A percentile compares a stretch with the other conserved stretches of the same genome.
Conservation (phyloP, 495 filamentous ascomycete genomes). For the Talaromyces liani region DNA sequence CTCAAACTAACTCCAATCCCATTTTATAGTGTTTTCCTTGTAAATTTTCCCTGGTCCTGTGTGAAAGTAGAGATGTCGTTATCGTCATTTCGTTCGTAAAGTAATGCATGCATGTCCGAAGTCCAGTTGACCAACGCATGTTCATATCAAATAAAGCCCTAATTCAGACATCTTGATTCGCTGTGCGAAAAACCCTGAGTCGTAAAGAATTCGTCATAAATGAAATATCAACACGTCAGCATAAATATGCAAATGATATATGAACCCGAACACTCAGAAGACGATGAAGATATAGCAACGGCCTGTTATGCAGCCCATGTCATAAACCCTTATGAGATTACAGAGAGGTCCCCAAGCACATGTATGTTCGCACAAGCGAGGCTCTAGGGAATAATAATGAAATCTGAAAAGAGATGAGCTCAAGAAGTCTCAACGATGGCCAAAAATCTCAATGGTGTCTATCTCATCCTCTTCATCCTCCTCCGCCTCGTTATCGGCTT, state of each 20-base stretch:
- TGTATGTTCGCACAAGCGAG: background rate
- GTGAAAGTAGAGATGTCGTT: background rate
- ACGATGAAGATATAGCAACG: background rate
- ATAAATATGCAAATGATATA: background rate
- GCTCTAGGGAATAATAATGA: background rate
- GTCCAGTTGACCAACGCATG: background rate
- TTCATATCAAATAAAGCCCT: background rate
- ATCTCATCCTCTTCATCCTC: slow-evolving; percentile 48
- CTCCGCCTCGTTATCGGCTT: slow-evolving; percentile 37
- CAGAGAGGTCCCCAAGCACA: background rate
- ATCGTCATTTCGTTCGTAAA: background rate
- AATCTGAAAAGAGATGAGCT: background rate
- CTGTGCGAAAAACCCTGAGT: background rate
- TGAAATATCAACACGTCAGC: background rate
- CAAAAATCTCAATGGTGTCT: slow-evolving; percentile 60
- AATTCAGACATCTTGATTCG: background rate
- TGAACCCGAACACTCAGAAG: background rate
- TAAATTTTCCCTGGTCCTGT: background rate
- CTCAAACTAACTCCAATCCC: background rate
- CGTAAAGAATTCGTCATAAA: background rate
- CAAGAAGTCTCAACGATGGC: slow-evolving; percentile 48
- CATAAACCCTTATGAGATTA: background rate
- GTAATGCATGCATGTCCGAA: background rate
- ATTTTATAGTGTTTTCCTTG: background rate
- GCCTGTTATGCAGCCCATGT: background rate